A percentile compares a stretch with the other conserved stretches of the same genome.
These are phyloP conservation scores for Microsporum ferrugineum DNA, from an alignment of 2,329 filamentous ascomycete genomes.

Conservation along the genomic window DNA sequence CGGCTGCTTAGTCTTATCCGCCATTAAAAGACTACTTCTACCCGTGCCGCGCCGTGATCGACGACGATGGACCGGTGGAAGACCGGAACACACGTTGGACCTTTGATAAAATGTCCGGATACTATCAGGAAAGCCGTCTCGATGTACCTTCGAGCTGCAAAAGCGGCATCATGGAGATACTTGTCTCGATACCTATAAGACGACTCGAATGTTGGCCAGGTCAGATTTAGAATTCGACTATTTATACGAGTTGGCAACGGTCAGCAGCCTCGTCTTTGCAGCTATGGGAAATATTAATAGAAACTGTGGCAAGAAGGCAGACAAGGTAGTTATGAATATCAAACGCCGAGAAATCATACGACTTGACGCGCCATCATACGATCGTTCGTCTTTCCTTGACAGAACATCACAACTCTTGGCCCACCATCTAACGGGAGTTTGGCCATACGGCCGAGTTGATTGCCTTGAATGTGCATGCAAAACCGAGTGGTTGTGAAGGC, in stretches of 20 bases:
- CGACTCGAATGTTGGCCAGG: not conserved
- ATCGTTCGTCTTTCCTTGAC: not conserved
- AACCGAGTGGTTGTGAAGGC: not conserved
- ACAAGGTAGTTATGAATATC: not conserved
- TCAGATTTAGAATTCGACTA: not conserved
- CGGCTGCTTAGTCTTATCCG: not conserved
- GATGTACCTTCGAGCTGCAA: not conserved
- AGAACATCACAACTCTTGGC: not conserved
- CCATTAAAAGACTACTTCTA: not conserved
- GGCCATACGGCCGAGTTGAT: not conserved
- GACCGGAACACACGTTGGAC: not conserved
- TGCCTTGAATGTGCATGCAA: not conserved
- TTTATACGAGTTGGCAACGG: not conserved
- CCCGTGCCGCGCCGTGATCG: not conserved
- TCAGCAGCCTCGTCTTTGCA: not conserved
- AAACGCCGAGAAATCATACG: not conserved
- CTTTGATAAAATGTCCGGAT: not conserved
- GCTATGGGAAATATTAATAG: not conserved
- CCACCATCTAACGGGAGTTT: not conserved
- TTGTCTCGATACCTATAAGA: not conserved
- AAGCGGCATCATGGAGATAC: not conserved
- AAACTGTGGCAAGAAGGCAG: not conserved
- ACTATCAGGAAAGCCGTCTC: not conserved
- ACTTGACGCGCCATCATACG: not conserved
- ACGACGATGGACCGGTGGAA: not conserved